phyloP scores from a whole-genome alignment of 2,329 filamentous ascomycete species.

The Drechslerella stenobrocha region DNA sequence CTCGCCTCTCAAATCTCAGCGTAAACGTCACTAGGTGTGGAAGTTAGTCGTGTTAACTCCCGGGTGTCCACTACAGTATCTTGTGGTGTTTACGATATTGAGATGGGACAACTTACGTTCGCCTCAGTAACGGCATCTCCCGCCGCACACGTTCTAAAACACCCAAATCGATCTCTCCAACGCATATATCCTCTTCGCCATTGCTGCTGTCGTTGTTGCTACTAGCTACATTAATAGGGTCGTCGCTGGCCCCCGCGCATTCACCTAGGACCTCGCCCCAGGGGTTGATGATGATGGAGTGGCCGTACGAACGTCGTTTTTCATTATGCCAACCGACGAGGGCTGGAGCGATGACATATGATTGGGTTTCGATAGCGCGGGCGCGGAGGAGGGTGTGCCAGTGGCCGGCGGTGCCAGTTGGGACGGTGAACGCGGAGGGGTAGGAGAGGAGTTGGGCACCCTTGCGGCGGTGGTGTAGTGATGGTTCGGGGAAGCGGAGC shows the following conservation, averaged over 20 bases:
- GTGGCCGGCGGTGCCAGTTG: constrained; percentile 75
- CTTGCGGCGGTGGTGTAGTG: constrained; percentile 67
- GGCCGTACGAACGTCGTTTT: constrained; percentile 79
- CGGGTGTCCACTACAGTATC: too few species aligned
- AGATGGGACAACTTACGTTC: constrained; percentile 59
- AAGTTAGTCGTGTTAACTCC: too few species aligned
- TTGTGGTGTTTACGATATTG: too few species aligned
- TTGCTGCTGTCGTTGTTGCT: constrained; percentile 49
- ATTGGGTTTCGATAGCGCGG: constrained; percentile 84
- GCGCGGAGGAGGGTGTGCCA: constrained; percentile 80
- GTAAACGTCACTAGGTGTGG: too few species aligned
- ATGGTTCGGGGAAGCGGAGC: constrained; percentile 77
- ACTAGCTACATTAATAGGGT: too few species aligned
- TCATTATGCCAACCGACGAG: constrained; percentile 76
- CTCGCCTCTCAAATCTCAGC: too few species aligned
- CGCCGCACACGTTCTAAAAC: constrained; percentile 60
- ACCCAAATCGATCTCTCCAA: constrained; percentile 62
- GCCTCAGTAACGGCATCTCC: constrained; percentile 64
- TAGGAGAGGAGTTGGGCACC: constrained; percentile 78
- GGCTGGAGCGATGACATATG: constrained; percentile 82
- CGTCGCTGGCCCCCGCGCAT: constrained; percentile 59
- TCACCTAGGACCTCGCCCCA: constrained; percentile 77
- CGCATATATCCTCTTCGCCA: constrained; percentile 60
- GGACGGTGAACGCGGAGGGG: constrained; percentile 85
- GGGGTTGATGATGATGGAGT: constrained; percentile 80